Evolutionary conservation across 2,329 filamentous ascomycete genomes (phyloP), one percentile per base, ranked within the genome.

Genomic region (Calonectria multiphialidica): DNA sequence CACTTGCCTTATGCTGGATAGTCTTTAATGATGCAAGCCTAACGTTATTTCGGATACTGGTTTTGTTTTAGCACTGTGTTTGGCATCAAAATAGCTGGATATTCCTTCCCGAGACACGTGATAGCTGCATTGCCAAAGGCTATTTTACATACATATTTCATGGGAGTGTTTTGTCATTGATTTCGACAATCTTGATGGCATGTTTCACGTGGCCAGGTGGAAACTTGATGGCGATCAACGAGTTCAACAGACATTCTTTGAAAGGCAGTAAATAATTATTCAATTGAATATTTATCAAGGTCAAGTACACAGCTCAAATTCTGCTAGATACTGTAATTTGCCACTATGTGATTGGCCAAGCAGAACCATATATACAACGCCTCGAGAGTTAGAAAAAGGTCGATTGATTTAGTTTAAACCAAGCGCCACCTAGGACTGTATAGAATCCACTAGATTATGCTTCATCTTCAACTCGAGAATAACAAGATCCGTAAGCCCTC

Each of bases 161-260:
- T 66, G 53, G 68, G 53, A 67, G 1, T 71, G 42, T 13, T 66
- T 30, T 23, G 50, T 71, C n/a, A 28, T 71, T 5, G 21, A 55
- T 5, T 71, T 71, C 61, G 50, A 71, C 35, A 18, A 16, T 23
- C 33, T 35, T 1, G 35, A 55, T 3, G 53, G 21, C 3, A 5
- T 5, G 21, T 71, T 70, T 37, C 1, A 6, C 1, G 12, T 42
- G 21, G 15, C 61, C 3, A 66, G 21, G 44, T 70, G 62, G 68
- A 35, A 10, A 13, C 50, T 70, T 1, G 62, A 66, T 30, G 25
- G 9, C 21, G 62, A 70, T 30, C 16, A 23, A 1, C 49, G 59
- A 0, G 37, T 70, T 13, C 35, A 15, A 2, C 18, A 53, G 18
- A 53, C 47, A 9, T 8, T 13, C 8, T 53, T 53, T 33, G 18